Base-by-base conservation (phyloP, 2,329 filamentous ascomycete genomes). In the Claviceps fusiformis region DNA sequence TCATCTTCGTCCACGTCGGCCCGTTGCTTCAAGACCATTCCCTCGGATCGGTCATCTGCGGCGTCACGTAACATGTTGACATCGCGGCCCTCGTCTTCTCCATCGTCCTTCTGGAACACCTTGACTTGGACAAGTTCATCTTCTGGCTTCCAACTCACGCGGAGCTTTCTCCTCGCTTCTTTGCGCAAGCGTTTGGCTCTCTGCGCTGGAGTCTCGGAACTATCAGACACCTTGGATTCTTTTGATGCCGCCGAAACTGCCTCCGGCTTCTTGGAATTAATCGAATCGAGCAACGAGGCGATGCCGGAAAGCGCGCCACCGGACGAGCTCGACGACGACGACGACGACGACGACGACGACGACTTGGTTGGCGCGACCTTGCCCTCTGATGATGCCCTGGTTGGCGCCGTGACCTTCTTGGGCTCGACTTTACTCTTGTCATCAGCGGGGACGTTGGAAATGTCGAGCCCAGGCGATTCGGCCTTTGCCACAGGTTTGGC, bases 81-180 rank as follows among this genome's bases (percentile, higher is more conserved):
- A 54, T 81, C 79, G 55, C 86, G 78, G 54, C 82, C 84, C 56
- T 83, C 76, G 61, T 89, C 85, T 64, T 90, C 86, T 1, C 79
- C 77, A 1, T 81, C 82, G 58, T 89, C 84, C 62, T 88, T 86
- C 54, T 82, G 81, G 69, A 91, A 90, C 52, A 83, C 72, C 59
- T 80, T 79, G 54, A 89, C 73, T 60, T 87, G 74, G 1, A 83
- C 83, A 35, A 92, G 75, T 35, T 82, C 78, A 19, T 78, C 72
- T 52, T 85, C 86, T 0, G 81, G 76, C 64, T 84, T 87, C 76
- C 86, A 92, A 7, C 72, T 78, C 6, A 92, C 87, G 13, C 83
- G 78, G 27, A 90, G 72, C 59, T 85, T 81, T 41, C 85, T 78
- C 51, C 87, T 79, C 56, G 81, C 77, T 65, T 90, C 86, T 63